phyloP scores from a whole-genome alignment of 345 rosid species.

The Luvunga scandens region DNA sequence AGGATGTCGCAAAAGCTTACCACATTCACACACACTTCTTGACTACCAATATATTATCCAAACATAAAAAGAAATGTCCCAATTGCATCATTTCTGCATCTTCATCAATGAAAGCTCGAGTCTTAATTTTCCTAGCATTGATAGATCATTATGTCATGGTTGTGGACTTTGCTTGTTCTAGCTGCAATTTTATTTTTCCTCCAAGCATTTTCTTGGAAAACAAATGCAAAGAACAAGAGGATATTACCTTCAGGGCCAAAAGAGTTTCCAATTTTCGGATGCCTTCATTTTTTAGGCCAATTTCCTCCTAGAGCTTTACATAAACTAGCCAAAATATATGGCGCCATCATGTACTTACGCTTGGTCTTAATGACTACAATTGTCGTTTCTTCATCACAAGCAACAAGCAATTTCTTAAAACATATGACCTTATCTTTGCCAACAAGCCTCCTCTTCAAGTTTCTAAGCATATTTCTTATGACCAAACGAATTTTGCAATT shows the following conservation, averaged over 20 bases:
- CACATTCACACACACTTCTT: background rate
- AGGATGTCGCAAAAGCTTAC: background rate
- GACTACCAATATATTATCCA: too few species aligned
- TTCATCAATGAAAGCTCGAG: background rate
- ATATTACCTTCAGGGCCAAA: conserved; percentile 30
- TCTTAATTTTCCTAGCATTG: background rate
- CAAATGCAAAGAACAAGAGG: background rate
- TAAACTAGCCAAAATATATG: conserved; percentile 14
- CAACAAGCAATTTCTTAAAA: conserved; percentile 35
- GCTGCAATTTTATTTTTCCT: background rate
- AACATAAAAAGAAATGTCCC: conserved; percentile 31
- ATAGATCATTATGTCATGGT: background rate
- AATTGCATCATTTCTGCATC: background rate
- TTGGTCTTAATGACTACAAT: background rate
- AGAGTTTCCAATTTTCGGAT: background rate
- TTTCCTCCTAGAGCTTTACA: background rate
- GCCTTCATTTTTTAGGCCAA: background rate
- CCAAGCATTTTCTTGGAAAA: background rate
- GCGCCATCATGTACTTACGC: conserved; percentile 31
- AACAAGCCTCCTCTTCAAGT: too few species aligned
- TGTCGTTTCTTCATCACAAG: conserved; percentile 28
- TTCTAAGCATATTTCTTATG: too few species aligned
- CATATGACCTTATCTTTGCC: background rate
- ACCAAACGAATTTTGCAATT: too few species aligned
- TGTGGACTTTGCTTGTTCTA: background rate